These are phyloP conservation scores for Fusarium xyrophilum DNA, from an alignment of 2,329 filamentous ascomycete genomes.

Conservation along the genomic window DNA sequence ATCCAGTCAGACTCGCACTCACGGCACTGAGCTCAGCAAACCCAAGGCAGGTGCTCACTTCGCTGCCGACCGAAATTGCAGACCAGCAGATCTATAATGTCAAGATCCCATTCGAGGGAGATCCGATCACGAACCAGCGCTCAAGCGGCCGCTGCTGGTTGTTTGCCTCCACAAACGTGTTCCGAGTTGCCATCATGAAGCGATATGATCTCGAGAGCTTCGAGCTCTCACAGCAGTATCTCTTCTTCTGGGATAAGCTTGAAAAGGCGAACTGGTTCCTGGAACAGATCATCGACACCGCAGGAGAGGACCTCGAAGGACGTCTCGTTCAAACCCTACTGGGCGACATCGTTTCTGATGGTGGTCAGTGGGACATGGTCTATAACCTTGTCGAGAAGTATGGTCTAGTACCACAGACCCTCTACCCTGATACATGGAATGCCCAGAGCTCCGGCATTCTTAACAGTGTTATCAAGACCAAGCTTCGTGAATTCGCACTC, in stretches of 20 bases:
- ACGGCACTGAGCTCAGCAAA: conserved; percentile 73
- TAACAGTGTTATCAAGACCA: conserved; percentile 79
- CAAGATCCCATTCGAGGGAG: conserved; percentile 81
- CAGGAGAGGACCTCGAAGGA: conserved; percentile 72
- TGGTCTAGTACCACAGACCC: conserved; percentile 79
- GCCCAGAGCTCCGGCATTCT: conserved; percentile 74
- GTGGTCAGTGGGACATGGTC: conserved; percentile 93
- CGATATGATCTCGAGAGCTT: conserved; percentile 79
- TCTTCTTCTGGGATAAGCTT: conserved; percentile 94
- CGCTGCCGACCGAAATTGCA: conserved; percentile 65
- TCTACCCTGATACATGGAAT: conserved; percentile 86
- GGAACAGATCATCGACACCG: conserved; percentile 80
- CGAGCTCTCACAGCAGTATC: conserved; percentile 85
- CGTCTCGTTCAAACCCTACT: conserved; percentile 76
- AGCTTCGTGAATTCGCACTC: conserved; percentile 86
- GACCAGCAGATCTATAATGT: conserved; percentile 86
- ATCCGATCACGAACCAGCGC: conserved; percentile 84
- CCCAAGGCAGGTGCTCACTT: conserved; percentile 70
- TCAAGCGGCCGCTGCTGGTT: conserved; percentile 88
- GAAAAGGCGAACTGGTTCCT: conserved; percentile 92
- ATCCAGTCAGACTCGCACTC: conserved; percentile 68
- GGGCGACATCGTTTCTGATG: conserved; percentile 73
- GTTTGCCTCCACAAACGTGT: conserved; percentile 90
- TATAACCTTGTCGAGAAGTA: conserved; percentile 87
- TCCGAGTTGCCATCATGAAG: conserved; percentile 87